A percentile compares a stretch with the other conserved stretches of the same genome.
Evolutionary conservation across 208 protist genomes (phyloP).

Genomic region (Trypanosoma mega): DNA sequence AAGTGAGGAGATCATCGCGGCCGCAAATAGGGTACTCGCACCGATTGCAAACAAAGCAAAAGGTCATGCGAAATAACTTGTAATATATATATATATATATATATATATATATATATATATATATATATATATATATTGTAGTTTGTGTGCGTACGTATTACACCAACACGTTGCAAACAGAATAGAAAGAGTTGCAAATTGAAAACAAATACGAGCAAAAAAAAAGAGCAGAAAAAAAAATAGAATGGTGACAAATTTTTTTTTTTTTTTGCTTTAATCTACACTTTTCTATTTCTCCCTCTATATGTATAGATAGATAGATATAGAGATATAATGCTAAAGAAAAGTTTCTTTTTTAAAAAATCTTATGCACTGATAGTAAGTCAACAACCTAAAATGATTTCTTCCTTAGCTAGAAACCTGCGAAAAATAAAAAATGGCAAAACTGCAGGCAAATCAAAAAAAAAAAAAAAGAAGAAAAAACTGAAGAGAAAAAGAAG

Average conservation of each 20-base stretch:
- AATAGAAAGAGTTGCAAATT: background rate
- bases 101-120: background rate
- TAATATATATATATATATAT: background rate
- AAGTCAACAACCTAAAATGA: no score
- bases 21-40: conserved; percentile 82
- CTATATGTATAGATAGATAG: background rate
- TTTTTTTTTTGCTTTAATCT: background rate
- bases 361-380: no score
- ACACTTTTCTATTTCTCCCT: background rate
- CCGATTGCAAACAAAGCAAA: conserved; percentile 75
- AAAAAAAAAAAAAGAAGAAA: no score
- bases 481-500: no score
- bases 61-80: background rate
- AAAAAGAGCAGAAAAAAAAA: background rate
- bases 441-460: no score
- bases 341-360: background rate
- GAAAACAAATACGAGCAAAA: background rate
- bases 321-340: background rate
- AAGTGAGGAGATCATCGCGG: conserved; percentile 41
- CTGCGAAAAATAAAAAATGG: no score
- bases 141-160: no score
- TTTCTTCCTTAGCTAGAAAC: no score
- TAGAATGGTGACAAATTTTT: background rate
- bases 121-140: conserved; percentile 17
- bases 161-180: background rate